Conservation (phyloP, 352 stramenopile species). For the Pythium myriotylum region DNA sequence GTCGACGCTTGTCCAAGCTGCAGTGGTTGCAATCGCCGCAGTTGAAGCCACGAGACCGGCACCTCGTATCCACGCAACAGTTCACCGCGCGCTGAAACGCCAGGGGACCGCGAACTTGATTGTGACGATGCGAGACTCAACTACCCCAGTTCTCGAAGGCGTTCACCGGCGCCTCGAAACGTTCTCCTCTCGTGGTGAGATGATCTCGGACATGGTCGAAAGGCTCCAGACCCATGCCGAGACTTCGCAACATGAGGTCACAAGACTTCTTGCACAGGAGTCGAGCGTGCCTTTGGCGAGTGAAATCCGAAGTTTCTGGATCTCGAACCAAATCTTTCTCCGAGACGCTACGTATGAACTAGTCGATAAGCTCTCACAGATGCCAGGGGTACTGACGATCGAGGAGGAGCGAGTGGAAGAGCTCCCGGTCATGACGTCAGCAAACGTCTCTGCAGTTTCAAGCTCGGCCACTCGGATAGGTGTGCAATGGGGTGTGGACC, state of each 20-base stretch:
- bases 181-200: constrained; percentile 17
- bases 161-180: not conserved
- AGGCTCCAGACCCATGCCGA: constrained; percentile 2
- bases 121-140: not conserved
- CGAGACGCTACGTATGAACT: constrained; percentile 2
- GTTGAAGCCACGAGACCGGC: not conserved
- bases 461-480: too few species aligned
- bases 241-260: not conserved
- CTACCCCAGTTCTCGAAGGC: not conserved
- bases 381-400: not conserved
- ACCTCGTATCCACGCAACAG: not conserved
- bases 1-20: not conserved
- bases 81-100: not conserved
- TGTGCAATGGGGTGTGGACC: constrained; percentile 19
- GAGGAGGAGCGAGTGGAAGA: not conserved
- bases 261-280: constrained; percentile 12
- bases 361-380: constrained; percentile 6
- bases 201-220: constrained; percentile 3
- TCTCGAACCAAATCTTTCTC: constrained; percentile 21
- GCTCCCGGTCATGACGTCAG: not conserved
- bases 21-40: not conserved
- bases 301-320: constrained; percentile 19
- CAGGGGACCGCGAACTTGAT: not conserved
- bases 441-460: too few species aligned
- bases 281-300: not conserved